Evolutionary conservation across 2,329 filamentous ascomycete species (phyloP).

Genomic region (Aspergillus oerlinghausenensis): DNA sequence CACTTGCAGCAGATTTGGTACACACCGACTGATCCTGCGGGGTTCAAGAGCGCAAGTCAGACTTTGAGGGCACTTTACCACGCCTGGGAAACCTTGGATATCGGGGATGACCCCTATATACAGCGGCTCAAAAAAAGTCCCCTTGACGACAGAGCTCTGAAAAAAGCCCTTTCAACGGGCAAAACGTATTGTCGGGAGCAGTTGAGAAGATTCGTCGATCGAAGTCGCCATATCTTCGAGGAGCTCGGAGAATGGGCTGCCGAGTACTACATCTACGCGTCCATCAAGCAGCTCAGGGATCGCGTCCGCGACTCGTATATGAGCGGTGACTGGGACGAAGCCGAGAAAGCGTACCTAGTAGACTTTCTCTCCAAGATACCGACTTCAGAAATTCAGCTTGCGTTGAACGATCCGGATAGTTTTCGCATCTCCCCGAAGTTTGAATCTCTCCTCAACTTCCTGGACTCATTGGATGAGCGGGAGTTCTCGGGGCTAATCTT

Average conservation of each 20-base stretch:
- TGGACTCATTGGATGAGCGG: constrained; percentile 39
- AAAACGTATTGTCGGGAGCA: constrained; percentile 48
- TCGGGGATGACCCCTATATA: constrained; percentile 59
- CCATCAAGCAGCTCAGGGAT: constrained; percentile 36
- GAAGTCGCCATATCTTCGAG: constrained; percentile 46
- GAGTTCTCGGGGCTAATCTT: constrained; percentile 62
- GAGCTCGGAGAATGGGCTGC: constrained; percentile 66
- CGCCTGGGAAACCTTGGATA: constrained; percentile 47
- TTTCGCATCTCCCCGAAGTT: constrained; percentile 55
- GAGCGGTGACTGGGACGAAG: constrained; percentile 45
- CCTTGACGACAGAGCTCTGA: constrained; percentile 27
- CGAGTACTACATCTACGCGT: constrained; percentile 59
- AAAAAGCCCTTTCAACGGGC: constrained; percentile 23
- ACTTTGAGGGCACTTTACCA: constrained; percentile 43
- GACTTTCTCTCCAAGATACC: constrained; percentile 31
- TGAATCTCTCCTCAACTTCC: constrained; percentile 51
- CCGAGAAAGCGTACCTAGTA: constrained; percentile 52
- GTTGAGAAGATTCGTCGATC: constrained; percentile 52
- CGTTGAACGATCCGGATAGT: constrained; percentile 2
- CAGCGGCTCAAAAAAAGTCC: constrained; percentile 42
- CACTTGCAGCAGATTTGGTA: constrained; percentile 26
- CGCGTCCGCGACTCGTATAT: constrained; percentile 22
- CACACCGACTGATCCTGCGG: constrained; percentile 1
- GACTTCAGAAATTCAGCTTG: constrained; percentile 12
- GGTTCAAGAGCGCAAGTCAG: constrained; percentile 3